These are phyloP conservation scores for Ochetophila trinervis DNA, from an alignment of 306 rosid genomes.

Conservation along the genomic window DNA sequence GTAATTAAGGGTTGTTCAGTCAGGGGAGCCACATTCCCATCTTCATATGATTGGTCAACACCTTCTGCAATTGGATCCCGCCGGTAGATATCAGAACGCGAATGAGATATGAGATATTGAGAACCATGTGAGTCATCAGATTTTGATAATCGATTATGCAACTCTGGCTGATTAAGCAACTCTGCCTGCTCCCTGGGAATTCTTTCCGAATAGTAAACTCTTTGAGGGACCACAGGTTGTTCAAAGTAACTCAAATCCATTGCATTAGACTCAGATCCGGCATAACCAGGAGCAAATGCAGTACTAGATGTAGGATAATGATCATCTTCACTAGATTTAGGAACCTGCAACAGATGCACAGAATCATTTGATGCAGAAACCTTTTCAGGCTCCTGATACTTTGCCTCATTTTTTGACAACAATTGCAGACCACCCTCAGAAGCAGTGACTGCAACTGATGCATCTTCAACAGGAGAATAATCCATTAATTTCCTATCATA, in stretches of 20 bases:
- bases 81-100: constrained; percentile 48
- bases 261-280: constrained; percentile 49
- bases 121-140: constrained; percentile 79
- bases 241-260: constrained; percentile 64
- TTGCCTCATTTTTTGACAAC: constrained; percentile 46
- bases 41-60: constrained; percentile 33
- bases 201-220: constrained; percentile 84
- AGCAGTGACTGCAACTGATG: constrained; percentile 31
- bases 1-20: constrained; percentile 37
- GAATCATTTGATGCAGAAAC: constrained; percentile 41
- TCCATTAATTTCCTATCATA: constrained; percentile 27
- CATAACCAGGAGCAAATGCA: constrained; percentile 44
- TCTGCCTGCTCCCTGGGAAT: constrained; percentile 83
- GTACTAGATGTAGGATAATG: constrained; percentile 32
- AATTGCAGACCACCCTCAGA: constrained; percentile 35
- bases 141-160: constrained; percentile 69
- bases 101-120: constrained; percentile 54
- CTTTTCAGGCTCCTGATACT: constrained; percentile 47
- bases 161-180: constrained; percentile 70
- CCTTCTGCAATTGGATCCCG: constrained; percentile 45
- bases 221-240: constrained; percentile 62
- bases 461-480: constrained; percentile 37
- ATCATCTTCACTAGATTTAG: constrained; percentile 50
- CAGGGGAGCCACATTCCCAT: constrained; percentile 39
- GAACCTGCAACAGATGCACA: constrained; percentile 41